These are phyloP conservation scores for Talaromyces atroroseus DNA, from an alignment of 2,329 filamentous ascomycete species.

Conservation along the genomic window DNA sequence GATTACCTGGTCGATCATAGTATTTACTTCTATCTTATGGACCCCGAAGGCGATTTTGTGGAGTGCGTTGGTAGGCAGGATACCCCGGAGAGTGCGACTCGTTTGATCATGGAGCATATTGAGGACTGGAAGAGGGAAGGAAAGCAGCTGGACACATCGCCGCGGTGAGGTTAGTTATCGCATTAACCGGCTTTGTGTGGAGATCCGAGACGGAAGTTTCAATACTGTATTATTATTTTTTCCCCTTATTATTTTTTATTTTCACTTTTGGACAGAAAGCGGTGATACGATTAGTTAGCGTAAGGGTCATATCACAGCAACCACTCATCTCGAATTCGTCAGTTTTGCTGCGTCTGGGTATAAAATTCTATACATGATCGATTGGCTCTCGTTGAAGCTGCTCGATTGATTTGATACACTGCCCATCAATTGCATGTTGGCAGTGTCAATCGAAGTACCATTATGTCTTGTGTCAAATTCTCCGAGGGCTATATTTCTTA, in stretches of 20 bases:
- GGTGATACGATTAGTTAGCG: constrained; percentile 18
- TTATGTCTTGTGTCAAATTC: too few relatives aligned
- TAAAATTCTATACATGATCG: neutral
- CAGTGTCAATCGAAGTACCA: too few relatives aligned
- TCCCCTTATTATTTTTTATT: too few relatives aligned
- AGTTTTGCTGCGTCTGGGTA: neutral
- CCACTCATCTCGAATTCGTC: constrained; percentile 10
- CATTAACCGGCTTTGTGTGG: neutral
- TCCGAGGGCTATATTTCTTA: too few relatives aligned
- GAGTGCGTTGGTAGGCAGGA: constrained; percentile 94
- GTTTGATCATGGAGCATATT: constrained; percentile 80
- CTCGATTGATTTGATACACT: too few relatives aligned
- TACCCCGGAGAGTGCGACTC: constrained; percentile 77
- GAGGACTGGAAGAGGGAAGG: constrained; percentile 62
- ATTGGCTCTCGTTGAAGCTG: too few relatives aligned
- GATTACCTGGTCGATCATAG: constrained; percentile 98
- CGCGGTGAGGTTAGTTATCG: neutral
- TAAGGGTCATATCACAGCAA: constrained; percentile 23
- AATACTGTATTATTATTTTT: neutral
- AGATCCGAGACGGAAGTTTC: neutral
- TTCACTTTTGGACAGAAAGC: neutral
- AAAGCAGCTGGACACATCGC: constrained; percentile 43
- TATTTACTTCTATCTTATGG: constrained; percentile 99
- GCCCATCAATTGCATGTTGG: too few relatives aligned
- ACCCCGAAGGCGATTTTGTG: constrained; percentile 95